Conservation (phyloP, 768 basidiomycete genomes). For the Macrolepiota dolichaula region DNA sequence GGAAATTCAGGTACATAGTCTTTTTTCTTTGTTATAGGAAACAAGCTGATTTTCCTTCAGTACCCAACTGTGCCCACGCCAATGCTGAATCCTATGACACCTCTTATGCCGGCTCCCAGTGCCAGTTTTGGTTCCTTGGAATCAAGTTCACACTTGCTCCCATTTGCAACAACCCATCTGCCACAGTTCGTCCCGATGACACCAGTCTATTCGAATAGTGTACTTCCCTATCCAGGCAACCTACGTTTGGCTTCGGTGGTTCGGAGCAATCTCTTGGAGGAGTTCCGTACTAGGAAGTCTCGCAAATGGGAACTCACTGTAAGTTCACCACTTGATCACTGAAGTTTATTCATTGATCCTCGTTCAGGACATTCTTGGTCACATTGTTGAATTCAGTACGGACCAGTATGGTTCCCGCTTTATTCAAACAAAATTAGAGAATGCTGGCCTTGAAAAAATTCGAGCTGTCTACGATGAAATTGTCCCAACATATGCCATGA, state of each 20-base stretch:
- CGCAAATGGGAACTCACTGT: constrained; percentile 83
- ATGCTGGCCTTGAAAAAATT: constrained; percentile 30
- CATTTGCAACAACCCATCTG: constrained; percentile 3
- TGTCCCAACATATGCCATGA: constrained; percentile 67
- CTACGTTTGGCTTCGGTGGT: constrained; percentile 4
- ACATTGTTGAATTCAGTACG: constrained; percentile 86
- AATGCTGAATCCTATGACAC: constrained; percentile 8
- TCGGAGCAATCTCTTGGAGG: constrained; percentile 53
- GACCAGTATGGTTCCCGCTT: constrained; percentile 99
- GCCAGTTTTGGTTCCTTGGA: constrained; percentile 37
- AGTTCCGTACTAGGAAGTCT: constrained; percentile 78
- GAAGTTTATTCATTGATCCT: background rate
- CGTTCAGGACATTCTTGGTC: constrained; percentile 77
- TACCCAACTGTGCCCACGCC: constrained; percentile 5
- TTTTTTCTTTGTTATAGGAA: background rate
- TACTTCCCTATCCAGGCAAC: constrained; percentile 1
- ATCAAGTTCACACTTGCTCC: background rate
- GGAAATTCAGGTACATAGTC: constrained; percentile 3
- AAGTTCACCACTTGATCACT: constrained; percentile 18
- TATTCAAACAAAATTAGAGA: constrained; percentile 85
- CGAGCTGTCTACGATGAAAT: constrained; percentile 84
- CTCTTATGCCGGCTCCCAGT: constrained; percentile 22
- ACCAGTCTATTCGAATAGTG: constrained; percentile 1
- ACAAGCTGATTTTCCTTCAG: background rate
- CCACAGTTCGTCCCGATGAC: constrained; percentile 5